Conservation (phyloP, 2,329 filamentous ascomycete species). For the Capronia coronata region DNA sequence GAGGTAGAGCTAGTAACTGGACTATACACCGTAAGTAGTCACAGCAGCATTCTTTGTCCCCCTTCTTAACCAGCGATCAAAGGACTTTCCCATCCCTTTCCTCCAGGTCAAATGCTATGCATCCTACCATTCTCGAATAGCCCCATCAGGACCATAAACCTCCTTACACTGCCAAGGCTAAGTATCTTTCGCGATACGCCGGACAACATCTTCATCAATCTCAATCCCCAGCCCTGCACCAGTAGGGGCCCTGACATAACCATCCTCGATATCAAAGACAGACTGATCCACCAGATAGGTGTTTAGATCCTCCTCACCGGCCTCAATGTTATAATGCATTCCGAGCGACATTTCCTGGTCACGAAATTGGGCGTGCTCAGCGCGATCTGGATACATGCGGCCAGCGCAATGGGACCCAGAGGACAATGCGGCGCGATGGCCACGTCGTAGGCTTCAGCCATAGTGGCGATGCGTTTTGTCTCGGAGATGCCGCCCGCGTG, state of each 20-base stretch:
- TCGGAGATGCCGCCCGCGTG: slow-evolving; percentile 67
- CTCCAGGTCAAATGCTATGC: no score
- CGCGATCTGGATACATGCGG: slow-evolving; percentile 61
- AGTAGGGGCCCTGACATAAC: slow-evolving; percentile 55
- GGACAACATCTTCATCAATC: slow-evolving; percentile 62
- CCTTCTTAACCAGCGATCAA: no score
- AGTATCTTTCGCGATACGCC: slow-evolving; percentile 52
- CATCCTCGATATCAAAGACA: slow-evolving; percentile 61
- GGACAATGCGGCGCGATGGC: slow-evolving; percentile 66
- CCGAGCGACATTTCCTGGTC: slow-evolving; percentile 73
- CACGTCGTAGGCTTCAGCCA: slow-evolving; percentile 66
- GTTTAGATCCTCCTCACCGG: slow-evolving; percentile 56
- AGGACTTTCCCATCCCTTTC: no score
- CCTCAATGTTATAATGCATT: slow-evolving; percentile 67
- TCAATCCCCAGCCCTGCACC: slow-evolving; percentile 63
- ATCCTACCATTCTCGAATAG: slow-evolving; percentile 66
- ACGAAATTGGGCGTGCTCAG: slow-evolving; percentile 55
- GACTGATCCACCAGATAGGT: slow-evolving; percentile 60
- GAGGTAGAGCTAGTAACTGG: no score
- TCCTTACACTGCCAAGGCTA: slow-evolving; percentile 60
- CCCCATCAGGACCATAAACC: slow-evolving; percentile 62
- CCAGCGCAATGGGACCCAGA: slow-evolving; percentile 62
- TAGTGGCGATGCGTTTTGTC: slow-evolving; percentile 57
- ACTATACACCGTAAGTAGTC: no score
- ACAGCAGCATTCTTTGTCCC: no score